These are phyloP conservation scores for Exidia glandulosa DNA, from an alignment of 768 basidiomycete species.

Conservation along the genomic window DNA sequence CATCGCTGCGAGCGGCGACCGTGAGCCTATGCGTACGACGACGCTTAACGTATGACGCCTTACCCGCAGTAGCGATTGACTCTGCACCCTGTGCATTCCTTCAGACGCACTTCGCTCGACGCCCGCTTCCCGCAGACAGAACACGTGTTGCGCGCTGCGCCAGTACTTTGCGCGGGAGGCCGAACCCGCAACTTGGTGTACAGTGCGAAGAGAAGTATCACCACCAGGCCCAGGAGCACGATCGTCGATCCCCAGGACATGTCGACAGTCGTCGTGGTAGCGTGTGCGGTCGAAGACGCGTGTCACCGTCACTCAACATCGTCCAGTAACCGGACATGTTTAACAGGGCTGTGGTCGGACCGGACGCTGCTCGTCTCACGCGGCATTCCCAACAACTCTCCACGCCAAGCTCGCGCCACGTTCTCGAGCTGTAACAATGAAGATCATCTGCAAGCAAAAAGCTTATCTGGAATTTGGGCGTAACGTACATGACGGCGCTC, in stretches of 20 bases:
- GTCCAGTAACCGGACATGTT: no score
- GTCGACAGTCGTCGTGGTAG: no score
- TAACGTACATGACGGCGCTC: neutral
- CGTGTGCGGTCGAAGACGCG: no score
- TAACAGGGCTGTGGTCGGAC: no score
- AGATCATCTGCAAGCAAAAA: neutral
- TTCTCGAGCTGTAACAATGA: no score
- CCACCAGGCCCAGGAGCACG: neutral
- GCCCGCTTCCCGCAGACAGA: neutral
- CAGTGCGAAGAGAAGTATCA: neutral
- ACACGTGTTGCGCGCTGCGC: neutral
- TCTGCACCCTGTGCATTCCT: neutral
- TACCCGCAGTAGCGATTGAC: neutral
- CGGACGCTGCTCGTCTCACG: no score
- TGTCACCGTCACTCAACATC: no score
- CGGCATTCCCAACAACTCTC: no score
- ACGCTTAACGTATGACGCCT: neutral
- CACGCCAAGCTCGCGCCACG: no score
- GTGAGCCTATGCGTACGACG: neutral
- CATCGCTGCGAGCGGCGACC: neutral
- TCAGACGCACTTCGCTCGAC: neutral
- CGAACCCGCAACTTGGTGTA: neutral
- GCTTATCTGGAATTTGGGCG: neutral
- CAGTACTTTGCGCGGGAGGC: neutral
- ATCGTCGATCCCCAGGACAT: neutral